These are phyloP conservation scores for Setaria viridis DNA, from an alignment of 202 grass and related monocot genomes.

Conservation along the genomic window DNA sequence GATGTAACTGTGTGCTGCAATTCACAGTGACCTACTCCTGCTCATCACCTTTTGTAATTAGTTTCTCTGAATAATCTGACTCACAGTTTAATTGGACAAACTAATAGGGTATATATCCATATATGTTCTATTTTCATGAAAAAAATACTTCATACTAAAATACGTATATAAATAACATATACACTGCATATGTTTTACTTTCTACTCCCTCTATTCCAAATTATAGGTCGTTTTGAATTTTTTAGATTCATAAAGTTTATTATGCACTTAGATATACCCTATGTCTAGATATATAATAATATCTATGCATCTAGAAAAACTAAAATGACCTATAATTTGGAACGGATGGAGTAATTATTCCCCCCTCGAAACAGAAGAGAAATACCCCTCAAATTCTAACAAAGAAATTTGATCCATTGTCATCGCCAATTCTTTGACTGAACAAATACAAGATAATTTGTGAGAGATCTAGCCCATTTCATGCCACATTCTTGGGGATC, in stretches of 20 bases:
- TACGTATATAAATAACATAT: too few species aligned
- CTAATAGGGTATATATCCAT: not conserved
- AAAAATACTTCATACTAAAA: too few species aligned
- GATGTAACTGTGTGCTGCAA: not conserved
- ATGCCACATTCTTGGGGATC: not conserved
- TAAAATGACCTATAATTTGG: too few species aligned
- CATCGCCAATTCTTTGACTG: not conserved
- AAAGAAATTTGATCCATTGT: not conserved
- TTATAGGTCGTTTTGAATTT: too few species aligned
- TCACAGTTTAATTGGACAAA: not conserved
- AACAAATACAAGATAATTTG: not conserved
- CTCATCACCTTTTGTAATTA: too few species aligned
- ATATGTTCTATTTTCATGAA: not conserved
- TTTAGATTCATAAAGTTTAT: too few species aligned
- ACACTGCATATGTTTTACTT: too few species aligned
- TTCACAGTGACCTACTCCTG: not conserved
- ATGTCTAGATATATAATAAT: too few species aligned
- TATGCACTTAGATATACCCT: too few species aligned
- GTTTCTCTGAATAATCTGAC: not conserved
- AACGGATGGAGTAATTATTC: not conserved
- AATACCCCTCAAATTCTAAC: not conserved
- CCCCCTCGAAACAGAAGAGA: not conserved
- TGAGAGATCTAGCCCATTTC: not conserved
- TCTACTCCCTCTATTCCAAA: too few species aligned
- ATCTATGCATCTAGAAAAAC: too few species aligned